Evolutionary conservation across 257 asterid species (phyloP).

Genomic region (Eucommia ulmoides): DNA sequence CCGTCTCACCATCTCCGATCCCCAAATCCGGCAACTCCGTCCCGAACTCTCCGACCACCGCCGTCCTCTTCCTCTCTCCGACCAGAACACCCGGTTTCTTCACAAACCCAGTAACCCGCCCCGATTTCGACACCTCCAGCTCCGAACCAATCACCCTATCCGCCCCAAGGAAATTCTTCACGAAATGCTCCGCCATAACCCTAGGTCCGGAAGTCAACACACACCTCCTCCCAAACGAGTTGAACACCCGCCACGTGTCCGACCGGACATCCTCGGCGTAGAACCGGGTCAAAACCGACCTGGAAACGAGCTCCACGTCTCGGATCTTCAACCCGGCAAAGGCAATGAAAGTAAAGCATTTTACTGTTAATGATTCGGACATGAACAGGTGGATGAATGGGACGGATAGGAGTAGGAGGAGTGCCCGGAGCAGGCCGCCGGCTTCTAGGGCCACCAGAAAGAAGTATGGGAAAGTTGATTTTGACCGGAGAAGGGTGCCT

Average conservation of each 20-base stretch:
- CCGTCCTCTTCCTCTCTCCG: constrained; percentile 43
- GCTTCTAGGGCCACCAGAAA: constrained; percentile 83
- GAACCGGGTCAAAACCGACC: constrained; percentile 74
- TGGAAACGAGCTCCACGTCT: constrained; percentile 67
- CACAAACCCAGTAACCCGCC: constrained; percentile 79
- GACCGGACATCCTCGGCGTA: constrained; percentile 77
- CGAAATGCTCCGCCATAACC: constrained; percentile 78
- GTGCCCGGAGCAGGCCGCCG: constrained; percentile 59
- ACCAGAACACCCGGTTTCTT: constrained; percentile 70
- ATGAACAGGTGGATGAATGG: constrained; percentile 48
- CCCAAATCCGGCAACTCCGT: constrained; percentile 59
- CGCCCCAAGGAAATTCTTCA: constrained; percentile 47
- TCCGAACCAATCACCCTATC: constrained; percentile 86
- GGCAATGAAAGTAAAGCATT: constrained; percentile 38
- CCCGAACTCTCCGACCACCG: constrained; percentile 51
- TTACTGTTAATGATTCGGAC: constrained; percentile 51
- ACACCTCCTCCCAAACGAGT: constrained; percentile 60
- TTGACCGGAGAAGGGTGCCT: constrained; percentile 56
- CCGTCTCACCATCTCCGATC: constrained; percentile 74
- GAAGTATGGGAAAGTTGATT: constrained; percentile 66
- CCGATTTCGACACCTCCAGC: constrained; percentile 43
- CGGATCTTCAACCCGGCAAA: constrained; percentile 55
- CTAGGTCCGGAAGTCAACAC: constrained; percentile 65
- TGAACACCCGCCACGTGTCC: constrained; percentile 59
- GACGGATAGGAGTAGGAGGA: constrained; percentile 34